Conservation (phyloP, 108 stramenopile species). For the Pseudonitzschia delicatissima region DNA sequence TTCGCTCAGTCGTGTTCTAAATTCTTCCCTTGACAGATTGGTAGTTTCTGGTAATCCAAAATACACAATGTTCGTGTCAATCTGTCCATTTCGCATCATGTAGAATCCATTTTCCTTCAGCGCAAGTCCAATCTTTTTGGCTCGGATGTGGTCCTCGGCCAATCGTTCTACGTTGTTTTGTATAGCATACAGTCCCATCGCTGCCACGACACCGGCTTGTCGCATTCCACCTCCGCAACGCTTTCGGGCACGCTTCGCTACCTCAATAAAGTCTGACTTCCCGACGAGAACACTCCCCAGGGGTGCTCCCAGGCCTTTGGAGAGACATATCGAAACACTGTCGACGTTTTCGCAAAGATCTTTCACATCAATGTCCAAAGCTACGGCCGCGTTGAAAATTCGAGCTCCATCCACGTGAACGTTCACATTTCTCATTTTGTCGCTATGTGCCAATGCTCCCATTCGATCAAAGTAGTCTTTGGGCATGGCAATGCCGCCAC, state of each 20-base stretch:
- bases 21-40: constrained; percentile 46
- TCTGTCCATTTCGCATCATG: constrained; percentile 51
- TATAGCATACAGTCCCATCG: constrained; percentile 88
- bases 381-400: constrained; percentile 89
- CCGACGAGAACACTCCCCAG: constrained; percentile 92
- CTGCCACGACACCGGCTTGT: constrained; percentile 90
- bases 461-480: constrained; percentile 74
- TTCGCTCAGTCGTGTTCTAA: constrained; percentile 29
- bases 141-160: constrained; percentile 76
- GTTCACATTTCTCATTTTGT: constrained; percentile 42
- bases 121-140: constrained; percentile 54
- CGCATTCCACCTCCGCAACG: constrained; percentile 97
- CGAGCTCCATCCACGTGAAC: constrained; percentile 92
- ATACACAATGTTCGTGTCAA: constrained; percentile 84
- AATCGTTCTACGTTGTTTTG: constrained; percentile 81
- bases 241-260: constrained; percentile 89
- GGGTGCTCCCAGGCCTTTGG: constrained; percentile 96
- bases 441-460: constrained; percentile 53
- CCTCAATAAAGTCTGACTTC: constrained; percentile 60
- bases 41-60: constrained; percentile 67
- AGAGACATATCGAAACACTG: constrained; percentile 91
- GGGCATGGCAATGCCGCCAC: constrained; percentile 91
- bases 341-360: constrained; percentile 69
- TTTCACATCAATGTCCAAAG: constrained; percentile 45
- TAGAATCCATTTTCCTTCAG: constrained; percentile 57